Base-by-base conservation (phyloP, 2,329 filamentous ascomycete genomes). In the Arthrobotrys conoides region DNA sequence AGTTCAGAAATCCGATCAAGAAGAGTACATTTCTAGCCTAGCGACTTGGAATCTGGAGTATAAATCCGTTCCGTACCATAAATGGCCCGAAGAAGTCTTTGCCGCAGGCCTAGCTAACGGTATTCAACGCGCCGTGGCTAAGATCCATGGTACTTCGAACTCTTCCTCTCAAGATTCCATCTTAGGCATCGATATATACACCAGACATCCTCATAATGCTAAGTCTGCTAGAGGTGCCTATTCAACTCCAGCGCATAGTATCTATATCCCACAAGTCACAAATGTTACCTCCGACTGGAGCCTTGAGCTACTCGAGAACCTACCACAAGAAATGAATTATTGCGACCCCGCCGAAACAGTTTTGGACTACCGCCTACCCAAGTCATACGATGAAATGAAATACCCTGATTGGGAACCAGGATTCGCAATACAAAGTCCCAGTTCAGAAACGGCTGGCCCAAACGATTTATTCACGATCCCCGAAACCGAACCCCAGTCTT, bases 31-130 rank as follows among this genome's bases (percentile, higher is more conserved):
- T 36, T n/a, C 14, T 18, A 20, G 8, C 3, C 51, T 57, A 57
- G 24, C 51, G 1, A 36, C 51, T 10, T 36, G 51, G 51, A 57
- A 57, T n/a, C 30, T 57, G 27, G 51, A 57, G 51, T 57, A 36
- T 27, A 57, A 36, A 57, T 57, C 27, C 16, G n/a, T 57, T 16
- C 27, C 51, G 20, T 57, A 57, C 16, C 51, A 57, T 36, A 33
- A n/a, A 57, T 57, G 51, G 27, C 51, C 51, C 0, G 14, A 36
- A 57, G 51, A 57, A n/a, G 51, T 9, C 5, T 57, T 57, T 16
- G 6, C 27, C 16, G 27, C 4, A 36, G 9, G 10, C 16, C 2
- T 57, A 10, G 27, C 51, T 33, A 27, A 57, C 27, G 5, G 6
- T 1, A 14, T 57, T 36, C 51, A 9, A 22, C 20, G 18, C 51